Percentiles rank a stretch among this genome's conserved stretches.
Evolutionary conservation across 169 alveolate genomes (phyloP).

Genomic region (Cryptosporidium sp.): DNA sequence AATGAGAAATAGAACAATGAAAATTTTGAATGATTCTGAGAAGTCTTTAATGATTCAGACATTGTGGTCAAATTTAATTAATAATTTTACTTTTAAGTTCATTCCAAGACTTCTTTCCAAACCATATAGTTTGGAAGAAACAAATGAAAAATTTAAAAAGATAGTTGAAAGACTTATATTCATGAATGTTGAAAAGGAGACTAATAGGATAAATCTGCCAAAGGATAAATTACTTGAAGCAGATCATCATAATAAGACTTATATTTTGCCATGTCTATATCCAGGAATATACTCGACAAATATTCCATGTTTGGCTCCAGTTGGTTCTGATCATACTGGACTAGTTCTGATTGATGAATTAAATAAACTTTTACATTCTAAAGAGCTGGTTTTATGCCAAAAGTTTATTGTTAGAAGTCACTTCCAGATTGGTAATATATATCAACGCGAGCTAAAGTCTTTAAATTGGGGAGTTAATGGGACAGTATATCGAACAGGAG

Average conservation of each 20-base stretch:
- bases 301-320: conserved; percentile 7
- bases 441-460: conserved; percentile 66
- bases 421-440: neutral
- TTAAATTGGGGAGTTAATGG: conserved; percentile 66
- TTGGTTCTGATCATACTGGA: conserved; percentile 31
- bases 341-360: conserved; percentile 35
- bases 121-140: conserved; percentile 78
- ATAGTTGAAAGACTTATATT: conserved; percentile 41
- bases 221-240: conserved; percentile 6
- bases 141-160: conserved; percentile 74
- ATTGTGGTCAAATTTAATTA: conserved; percentile 81
- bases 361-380: conserved; percentile 5
- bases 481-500: conserved; percentile 77
- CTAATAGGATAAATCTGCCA: conserved; percentile 72
- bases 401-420: conserved; percentile 48
- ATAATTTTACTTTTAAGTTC: conserved; percentile 84
- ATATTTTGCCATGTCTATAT: neutral
- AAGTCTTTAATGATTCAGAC: conserved; percentile 76
- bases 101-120: conserved; percentile 84
- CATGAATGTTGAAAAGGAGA: conserved; percentile 62
- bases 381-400: conserved; percentile 31
- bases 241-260: neutral
- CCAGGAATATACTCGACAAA: conserved; percentile 25
- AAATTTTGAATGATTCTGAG: conserved; percentile 17
- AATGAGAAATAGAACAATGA: conserved; percentile 39